Evolutionary conservation across 2,329 filamentous ascomycete species (phyloP), one percentile per base, ranked within the genome.

Genomic region (Penicillium rolfsii): DNA sequence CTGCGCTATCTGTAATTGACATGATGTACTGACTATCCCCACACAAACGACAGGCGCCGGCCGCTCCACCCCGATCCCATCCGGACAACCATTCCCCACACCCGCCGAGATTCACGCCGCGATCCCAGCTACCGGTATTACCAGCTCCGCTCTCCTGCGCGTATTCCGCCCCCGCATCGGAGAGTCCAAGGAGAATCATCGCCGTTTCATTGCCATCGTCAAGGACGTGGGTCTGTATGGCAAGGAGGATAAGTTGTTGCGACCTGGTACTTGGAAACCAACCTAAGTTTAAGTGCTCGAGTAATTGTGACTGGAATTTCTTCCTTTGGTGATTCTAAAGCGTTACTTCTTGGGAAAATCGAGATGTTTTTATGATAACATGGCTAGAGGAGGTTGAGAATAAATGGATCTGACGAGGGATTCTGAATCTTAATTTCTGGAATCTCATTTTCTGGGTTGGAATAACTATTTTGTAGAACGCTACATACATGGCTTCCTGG

Each of bases 51-150:
- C 58, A 73, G 70, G 68, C 33, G 69, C 66, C 61, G 66, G 60
- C 24, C 73, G 74, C 28, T 73, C 75, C 14, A 77, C 75, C 1
- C 73, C 75, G 2, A 62, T 63, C 22, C 65, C 70, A 24, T 60
- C 69, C 49, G 63, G 69, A 19, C 70, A 70, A 50, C 62, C 67
- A n/a, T 80, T 81, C 64, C 80, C 80, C 8, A 80, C 79, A 1
- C 73, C 75, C 6, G 77, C 75, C 3, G 81, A 83, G 67, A 78
- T 83, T 33, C 76, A 80, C 63, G 78, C 79, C 12, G 76, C 78
- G 1, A 82, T 83, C 45, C 81, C 81, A 0, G 65, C 74, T 5
- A 73, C 74, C 8, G 81, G 81, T 14, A 82, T 82, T 36, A 64
- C 74, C 5, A 80, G 79, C 56, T 75, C 72, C 53, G 79, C 81